phyloP scores from a whole-genome alignment of 176 grass and related monocot species.

The Typha latifolia region DNA sequence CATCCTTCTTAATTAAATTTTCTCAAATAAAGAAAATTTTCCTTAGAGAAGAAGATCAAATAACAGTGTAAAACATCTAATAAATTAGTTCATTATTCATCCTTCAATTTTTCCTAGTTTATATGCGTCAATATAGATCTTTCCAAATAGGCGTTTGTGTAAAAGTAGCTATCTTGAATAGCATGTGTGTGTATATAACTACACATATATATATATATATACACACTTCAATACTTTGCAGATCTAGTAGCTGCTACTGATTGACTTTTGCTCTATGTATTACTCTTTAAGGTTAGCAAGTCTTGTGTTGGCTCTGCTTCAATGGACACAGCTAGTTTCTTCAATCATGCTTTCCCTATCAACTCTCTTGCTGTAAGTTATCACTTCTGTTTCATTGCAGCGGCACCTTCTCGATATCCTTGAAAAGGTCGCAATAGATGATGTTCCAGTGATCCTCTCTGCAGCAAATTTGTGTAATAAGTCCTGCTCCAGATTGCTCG shows the following conservation, averaged over 20 bases:
- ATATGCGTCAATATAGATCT: too few relatives aligned
- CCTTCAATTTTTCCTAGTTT: too few relatives aligned
- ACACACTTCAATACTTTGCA: too few relatives aligned
- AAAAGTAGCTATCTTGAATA: too few relatives aligned
- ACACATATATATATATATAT: too few relatives aligned
- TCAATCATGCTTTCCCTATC: background rate
- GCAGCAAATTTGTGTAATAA: constrained; percentile 55
- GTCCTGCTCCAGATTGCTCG: constrained; percentile 44
- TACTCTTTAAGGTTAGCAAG: background rate
- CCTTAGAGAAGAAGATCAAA: too few relatives aligned
- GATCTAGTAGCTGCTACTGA: background rate
- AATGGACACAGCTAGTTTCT: background rate
- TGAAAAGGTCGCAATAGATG: constrained; percentile 55
- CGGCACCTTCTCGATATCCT: constrained; percentile 75
- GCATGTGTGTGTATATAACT: too few relatives aligned
- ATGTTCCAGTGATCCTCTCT: constrained; percentile 59
- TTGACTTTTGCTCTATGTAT: background rate
- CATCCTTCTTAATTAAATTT: too few relatives aligned
- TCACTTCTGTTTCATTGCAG: constrained; percentile 28
- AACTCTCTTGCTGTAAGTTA: background rate
- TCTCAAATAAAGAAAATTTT: too few relatives aligned
- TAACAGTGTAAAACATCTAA: too few relatives aligned
- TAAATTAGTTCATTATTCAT: too few relatives aligned
- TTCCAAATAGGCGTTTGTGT: too few relatives aligned
- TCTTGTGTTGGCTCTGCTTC: background rate